Percentiles rank a stretch among this genome's conserved stretches.
phyloP scores from a whole-genome alignment of 2,329 filamentous ascomycete genomes.

The Parastagonospora avenae region DNA sequence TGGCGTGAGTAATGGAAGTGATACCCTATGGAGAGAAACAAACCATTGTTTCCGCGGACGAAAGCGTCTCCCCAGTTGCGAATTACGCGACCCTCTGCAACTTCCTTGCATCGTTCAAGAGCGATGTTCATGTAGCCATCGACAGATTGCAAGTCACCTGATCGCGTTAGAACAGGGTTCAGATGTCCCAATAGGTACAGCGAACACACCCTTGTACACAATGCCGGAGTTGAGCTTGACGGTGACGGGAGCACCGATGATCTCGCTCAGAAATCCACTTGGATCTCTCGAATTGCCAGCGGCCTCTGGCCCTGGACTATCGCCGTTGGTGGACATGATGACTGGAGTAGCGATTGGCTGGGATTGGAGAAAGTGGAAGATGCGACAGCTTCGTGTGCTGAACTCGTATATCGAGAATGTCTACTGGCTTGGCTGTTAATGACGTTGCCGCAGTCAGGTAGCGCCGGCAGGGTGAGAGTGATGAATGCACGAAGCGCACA shows the following conservation, averaged over 20 bases:
- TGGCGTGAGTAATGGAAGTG: conserved; percentile 13
- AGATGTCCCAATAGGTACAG: background rate
- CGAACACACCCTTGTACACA: conserved; percentile 81
- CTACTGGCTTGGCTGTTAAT: background rate
- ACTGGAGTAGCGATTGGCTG: background rate
- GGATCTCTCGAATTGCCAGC: conserved; percentile 83
- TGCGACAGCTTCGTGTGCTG: background rate
- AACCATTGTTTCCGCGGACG: conserved; percentile 94
- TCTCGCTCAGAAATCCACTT: conserved; percentile 89
- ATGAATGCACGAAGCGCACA: conserved; percentile 7
- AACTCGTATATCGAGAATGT: background rate
- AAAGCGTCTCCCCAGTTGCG: conserved; percentile 93
- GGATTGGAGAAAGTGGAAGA: background rate
- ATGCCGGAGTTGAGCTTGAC: conserved; percentile 99
- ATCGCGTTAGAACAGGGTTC: conserved; percentile 7
- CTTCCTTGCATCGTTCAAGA: conserved; percentile 91
- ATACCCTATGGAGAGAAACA: background rate
- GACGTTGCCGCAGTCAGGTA: background rate
- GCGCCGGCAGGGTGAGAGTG: background rate
- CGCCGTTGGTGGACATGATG: conserved; percentile 64
- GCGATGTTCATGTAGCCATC: conserved; percentile 99
- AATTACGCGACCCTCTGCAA: conserved; percentile 81
- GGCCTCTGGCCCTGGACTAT: conserved; percentile 59
- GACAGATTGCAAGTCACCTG: conserved; percentile 92
- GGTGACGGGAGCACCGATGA: conserved; percentile 90